Percentiles rank a stretch among this genome's conserved stretches.
These are phyloP conservation scores for Lepidopterella palustris DNA, from an alignment of 495 filamentous ascomycete genomes.

Conservation along the genomic window DNA sequence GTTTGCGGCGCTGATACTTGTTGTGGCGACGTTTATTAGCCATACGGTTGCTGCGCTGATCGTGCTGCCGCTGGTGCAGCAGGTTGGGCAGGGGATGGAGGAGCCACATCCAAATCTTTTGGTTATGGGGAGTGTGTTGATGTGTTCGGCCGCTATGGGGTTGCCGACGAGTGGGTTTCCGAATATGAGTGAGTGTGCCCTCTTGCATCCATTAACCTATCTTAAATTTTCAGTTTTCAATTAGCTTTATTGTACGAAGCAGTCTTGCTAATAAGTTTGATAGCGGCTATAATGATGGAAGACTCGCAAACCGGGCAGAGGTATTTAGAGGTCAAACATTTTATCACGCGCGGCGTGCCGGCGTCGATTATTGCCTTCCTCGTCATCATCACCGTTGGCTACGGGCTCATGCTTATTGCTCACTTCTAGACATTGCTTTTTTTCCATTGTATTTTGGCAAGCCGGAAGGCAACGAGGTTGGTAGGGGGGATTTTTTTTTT, in stretches of 20 bases:
- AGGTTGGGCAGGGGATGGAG: conserved; percentile 76
- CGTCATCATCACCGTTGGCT: conserved; percentile 81
- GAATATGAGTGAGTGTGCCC: conserved; percentile 83
- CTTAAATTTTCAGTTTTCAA: conserved; percentile 7
- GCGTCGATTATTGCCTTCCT: conserved; percentile 70
- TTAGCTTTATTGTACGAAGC: conserved; percentile 31
- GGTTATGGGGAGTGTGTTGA: conserved; percentile 75
- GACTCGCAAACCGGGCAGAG: conserved; percentile 82
- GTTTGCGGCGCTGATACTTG: conserved; percentile 77
- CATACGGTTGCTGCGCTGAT: conserved; percentile 97
- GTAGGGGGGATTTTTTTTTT: background rate
- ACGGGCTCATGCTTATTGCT: conserved; percentile 74
- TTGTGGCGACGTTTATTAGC: conserved; percentile 95
- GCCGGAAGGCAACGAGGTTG: no score
- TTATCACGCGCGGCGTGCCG: conserved; percentile 84
- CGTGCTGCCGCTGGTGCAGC: conserved; percentile 79
- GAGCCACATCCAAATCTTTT: conserved; percentile 90
- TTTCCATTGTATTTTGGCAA: background rate
- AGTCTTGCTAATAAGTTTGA: no score
- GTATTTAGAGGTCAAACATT: conserved; percentile 89
- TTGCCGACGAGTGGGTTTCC: conserved; percentile 94
- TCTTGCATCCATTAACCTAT: background rate
- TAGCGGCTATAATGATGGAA: conserved; percentile 99
- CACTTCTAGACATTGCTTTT: conserved; percentile 50
- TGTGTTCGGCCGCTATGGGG: conserved; percentile 74